These are phyloP conservation scores for Hypoxylon fragiforme DNA, from an alignment of 495 filamentous ascomycete species.

Conservation along the genomic window DNA sequence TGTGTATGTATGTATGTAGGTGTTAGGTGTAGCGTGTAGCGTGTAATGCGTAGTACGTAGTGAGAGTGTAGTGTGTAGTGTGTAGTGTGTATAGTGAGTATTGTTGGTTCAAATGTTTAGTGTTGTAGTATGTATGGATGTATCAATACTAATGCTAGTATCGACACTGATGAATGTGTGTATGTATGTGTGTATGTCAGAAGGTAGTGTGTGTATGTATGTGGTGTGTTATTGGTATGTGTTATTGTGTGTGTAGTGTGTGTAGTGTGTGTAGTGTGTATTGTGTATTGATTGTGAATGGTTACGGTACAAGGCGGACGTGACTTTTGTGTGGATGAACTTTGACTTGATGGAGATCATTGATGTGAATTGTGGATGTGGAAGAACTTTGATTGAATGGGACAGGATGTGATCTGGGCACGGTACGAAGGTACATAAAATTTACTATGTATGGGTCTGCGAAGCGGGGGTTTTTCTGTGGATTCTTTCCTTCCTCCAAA, in stretches of 20 bases:
- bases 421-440: constrained; percentile 18
- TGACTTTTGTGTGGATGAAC: constrained; percentile 33
- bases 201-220: too few species aligned
- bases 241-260: constrained; percentile 15
- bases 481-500: not conserved
- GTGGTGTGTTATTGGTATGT: too few species aligned
- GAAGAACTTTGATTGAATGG: too few species aligned
- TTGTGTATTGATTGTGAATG: constrained; percentile 16
- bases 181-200: too few species aligned
- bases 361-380: constrained; percentile 20
- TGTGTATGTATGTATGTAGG: not conserved
- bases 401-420: constrained; percentile 24
- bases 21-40: too few species aligned
- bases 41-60: too few species aligned
- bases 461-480: not conserved
- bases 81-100: too few species aligned
- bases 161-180: too few species aligned
- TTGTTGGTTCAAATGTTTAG: too few species aligned
- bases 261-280: constrained; percentile 9
- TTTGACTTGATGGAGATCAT: constrained; percentile 16
- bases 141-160: too few species aligned
- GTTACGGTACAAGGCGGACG: constrained; percentile 33
- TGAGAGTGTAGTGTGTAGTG: too few species aligned
- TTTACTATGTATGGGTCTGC: not conserved
- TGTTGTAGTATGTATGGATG: too few species aligned